Conservation (phyloP, 495 filamentous ascomycete species). For the Xylaria venustula region DNA sequence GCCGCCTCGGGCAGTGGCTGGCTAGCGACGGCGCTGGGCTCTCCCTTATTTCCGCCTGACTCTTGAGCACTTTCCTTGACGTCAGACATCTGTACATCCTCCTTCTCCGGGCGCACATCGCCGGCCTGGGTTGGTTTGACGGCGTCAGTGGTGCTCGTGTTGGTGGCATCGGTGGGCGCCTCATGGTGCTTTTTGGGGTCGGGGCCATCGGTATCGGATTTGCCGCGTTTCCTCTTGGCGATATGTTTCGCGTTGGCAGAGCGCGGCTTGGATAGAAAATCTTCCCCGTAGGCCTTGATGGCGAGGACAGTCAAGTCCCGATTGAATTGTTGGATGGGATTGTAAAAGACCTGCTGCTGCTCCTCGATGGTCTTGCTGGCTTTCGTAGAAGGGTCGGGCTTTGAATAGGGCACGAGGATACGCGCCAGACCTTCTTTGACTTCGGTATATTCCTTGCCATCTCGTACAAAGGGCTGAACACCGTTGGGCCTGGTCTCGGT, state of each 20-base stretch:
- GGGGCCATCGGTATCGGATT: conserved; percentile 28
- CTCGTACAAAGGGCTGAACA: conserved; percentile 33
- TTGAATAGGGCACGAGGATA: conserved; percentile 42
- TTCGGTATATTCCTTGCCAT: conserved; percentile 40
- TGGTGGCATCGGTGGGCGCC: conserved; percentile 5
- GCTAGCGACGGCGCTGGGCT: not conserved
- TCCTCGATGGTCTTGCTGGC: conserved; percentile 33
- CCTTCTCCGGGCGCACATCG: conserved; percentile 13
- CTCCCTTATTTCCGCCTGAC: not conserved
- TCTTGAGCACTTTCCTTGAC: not conserved
- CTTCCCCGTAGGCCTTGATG: conserved; percentile 79
- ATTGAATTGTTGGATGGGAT: conserved; percentile 98
- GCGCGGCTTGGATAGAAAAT: conserved; percentile 51
- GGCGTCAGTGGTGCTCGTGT: conserved; percentile 18
- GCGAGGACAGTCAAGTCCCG: conserved; percentile 89
- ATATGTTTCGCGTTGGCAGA: conserved; percentile 34
- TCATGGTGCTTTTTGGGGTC: conserved; percentile 27
- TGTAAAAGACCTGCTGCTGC: conserved; percentile 89
- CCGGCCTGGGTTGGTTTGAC: conserved; percentile 10
- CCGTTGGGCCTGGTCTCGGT: conserved; percentile 25
- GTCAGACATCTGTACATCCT: conserved; percentile 9
- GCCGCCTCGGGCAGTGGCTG: not conserved
- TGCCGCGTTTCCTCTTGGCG: conserved; percentile 34
- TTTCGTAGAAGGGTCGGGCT: conserved; percentile 26
- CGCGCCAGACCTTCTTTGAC: conserved; percentile 47